phyloP scores from a whole-genome alignment of 2,329 filamentous ascomycete genomes.

The Colletotrichum sp. region DNA sequence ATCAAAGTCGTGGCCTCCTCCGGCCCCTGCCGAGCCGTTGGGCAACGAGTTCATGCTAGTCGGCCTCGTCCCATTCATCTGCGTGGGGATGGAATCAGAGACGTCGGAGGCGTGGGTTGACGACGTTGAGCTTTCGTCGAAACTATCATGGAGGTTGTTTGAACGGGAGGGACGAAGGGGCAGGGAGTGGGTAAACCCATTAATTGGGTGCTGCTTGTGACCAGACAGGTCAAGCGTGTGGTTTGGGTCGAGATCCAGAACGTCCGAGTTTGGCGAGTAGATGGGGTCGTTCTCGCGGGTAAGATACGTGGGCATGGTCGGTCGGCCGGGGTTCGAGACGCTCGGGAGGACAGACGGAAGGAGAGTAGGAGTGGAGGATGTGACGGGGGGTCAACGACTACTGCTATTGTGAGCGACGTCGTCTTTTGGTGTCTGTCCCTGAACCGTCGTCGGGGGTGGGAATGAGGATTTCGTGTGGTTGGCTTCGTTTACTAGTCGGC shows the following conservation, averaged over 20 bases:
- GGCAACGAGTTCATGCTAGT: slow-evolving; percentile 66
- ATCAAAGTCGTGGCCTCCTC: slow-evolving; percentile 35
- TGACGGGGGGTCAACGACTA: not conserved
- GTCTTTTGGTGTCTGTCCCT: not conserved
- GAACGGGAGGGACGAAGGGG: slow-evolving; percentile 44
- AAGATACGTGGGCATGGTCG: slow-evolving; percentile 59
- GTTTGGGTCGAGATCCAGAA: slow-evolving; percentile 49
- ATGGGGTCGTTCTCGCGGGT: slow-evolving; percentile 49
- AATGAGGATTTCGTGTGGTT: not conserved
- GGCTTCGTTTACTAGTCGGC: not conserved
- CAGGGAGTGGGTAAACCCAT: slow-evolving; percentile 33
- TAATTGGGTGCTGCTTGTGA: slow-evolving; percentile 36
- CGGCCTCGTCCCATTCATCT: slow-evolving; percentile 41
- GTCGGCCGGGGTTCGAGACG: slow-evolving; percentile 12
- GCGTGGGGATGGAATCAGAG: slow-evolving; percentile 49
- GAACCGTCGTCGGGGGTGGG: not conserved
- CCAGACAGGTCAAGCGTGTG: slow-evolving; percentile 38
- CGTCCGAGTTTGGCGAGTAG: slow-evolving; percentile 45
- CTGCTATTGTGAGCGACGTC: slow-evolving; percentile 5
- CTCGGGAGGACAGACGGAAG: not conserved
- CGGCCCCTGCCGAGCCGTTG: slow-evolving; percentile 48
- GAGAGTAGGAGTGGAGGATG: not conserved
- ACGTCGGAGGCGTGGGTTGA: slow-evolving; percentile 58
- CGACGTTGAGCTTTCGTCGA: slow-evolving; percentile 59
- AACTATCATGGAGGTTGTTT: slow-evolving; percentile 55